Evolutionary conservation across 2,329 filamentous ascomycete species (phyloP), one percentile per base, ranked within the genome.

Genomic region (Arachnopeziza araneosa): DNA sequence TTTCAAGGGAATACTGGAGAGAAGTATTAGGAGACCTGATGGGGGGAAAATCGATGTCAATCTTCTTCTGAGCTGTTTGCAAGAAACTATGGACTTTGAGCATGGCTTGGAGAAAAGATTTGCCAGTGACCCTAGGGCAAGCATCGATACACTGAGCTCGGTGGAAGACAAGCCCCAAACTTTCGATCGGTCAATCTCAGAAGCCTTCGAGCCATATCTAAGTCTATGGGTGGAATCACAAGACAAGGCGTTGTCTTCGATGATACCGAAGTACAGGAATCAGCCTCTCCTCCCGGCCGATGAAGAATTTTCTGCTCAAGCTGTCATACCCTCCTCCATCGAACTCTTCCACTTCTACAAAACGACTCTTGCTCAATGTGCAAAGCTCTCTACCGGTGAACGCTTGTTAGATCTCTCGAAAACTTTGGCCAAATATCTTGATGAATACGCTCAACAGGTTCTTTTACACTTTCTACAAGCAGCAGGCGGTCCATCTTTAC

Each of bases 301-400:
- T 66, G 95, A 99, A 68, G 95, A 99, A 59, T 98, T 98, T 73
- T 90, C 91, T 50, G 81, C 90, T 0, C 91, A 96, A 72, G 86
- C 91, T 52, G 93, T 99, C 59, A 93, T 97, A 60, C 82, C 89
- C 1, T 98, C 95, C 0, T 96, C 95, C 2, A 97, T 96, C 52
- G 95, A 99, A 72, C 83, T 99, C 0, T 99, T 99, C 75, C 91
- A 96, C 70, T 96, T 97, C 72, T 99, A 99, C 76, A 91, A 96
- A 63, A 83, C 93, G 61, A 93, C 91, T 0, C 78, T 99, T 44
- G 91, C 92, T 2, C 95, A 99, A 76, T 99, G 95, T 75, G 92
- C 95, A 3, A 98, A 97, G 74, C 81, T 99, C 0, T 98, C 95
- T 0, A 97, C 93, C 0, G 90, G 92, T n/a, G 87, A 89, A 58